These are phyloP conservation scores for Neoboletus magnificus DNA, from an alignment of 768 basidiomycete genomes.

Conservation along the genomic window DNA sequence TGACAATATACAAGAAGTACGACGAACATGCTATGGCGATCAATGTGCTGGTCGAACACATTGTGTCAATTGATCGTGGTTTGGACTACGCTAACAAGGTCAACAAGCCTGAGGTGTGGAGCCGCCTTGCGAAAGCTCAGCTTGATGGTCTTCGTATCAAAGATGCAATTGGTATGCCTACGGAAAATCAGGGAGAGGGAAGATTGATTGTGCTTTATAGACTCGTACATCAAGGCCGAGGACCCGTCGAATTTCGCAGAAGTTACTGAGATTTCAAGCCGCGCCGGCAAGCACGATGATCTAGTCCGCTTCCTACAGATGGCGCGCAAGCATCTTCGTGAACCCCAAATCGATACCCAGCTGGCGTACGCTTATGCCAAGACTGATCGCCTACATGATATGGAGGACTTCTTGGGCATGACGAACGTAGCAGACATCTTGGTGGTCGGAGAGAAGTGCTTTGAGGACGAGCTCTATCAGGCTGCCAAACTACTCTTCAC, in stretches of 20 bases:
- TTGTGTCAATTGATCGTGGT: constrained; percentile 96
- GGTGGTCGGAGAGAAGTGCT: constrained; percentile 98
- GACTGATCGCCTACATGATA: constrained; percentile 95
- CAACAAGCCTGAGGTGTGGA: constrained; percentile 96
- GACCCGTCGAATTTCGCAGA: constrained; percentile 93
- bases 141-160: constrained; percentile 97
- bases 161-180: constrained; percentile 84
- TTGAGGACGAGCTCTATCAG: constrained; percentile 96
- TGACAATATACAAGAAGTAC: constrained; percentile 97
- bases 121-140: constrained; percentile 96
- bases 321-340: constrained; percentile 95
- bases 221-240: constrained; percentile 97
- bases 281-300: constrained; percentile 89
- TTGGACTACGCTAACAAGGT: constrained; percentile 95
- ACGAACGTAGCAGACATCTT: constrained; percentile 98
- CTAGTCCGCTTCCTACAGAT: constrained; percentile 97
- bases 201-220: constrained; percentile 36
- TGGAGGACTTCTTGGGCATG: constrained; percentile 99
- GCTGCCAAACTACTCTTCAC: constrained; percentile 94
- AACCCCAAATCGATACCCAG: constrained; percentile 98
- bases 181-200: background rate
- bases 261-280: constrained; percentile 93
- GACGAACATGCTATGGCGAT: constrained; percentile 94
- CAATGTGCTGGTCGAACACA: constrained; percentile 96
- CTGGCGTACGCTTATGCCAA: constrained; percentile 98